phyloP scores from a whole-genome alignment of 306 rosid species.

The Gillenia trifoliata region DNA sequence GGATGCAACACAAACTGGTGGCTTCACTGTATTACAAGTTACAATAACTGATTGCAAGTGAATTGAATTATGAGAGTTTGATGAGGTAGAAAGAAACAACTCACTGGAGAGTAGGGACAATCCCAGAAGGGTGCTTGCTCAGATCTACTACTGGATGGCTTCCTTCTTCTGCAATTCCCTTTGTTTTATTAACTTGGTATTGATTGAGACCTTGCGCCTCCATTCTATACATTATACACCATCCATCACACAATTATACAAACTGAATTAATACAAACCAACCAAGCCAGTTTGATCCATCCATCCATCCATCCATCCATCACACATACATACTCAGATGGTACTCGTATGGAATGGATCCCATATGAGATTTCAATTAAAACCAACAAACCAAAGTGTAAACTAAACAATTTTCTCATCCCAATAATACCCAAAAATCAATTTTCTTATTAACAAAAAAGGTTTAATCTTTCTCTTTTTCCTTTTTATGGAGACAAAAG shows the following conservation, averaged over 20 bases:
- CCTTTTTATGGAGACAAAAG: not conserved
- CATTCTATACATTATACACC: not conserved
- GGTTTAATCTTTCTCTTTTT: not conserved
- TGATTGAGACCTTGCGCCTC: slow-evolving; percentile 1
- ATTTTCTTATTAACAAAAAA: not conserved
- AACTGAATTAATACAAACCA: not conserved
- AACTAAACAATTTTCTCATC: not conserved
- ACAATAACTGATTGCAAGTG: not conserved
- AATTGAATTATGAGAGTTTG: not conserved
- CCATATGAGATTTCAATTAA: not conserved
- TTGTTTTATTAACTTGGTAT: not conserved
- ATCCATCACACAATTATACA: not conserved
- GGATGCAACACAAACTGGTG: not conserved
- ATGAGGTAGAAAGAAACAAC: slow-evolving; percentile 21
- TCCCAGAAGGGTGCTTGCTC: slow-evolving; percentile 89
- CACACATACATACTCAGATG: not conserved
- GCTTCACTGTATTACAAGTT: not conserved
- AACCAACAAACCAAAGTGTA: not conserved
- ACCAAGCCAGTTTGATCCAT: not conserved
- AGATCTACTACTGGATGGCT: slow-evolving; percentile 86
- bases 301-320: too few species aligned
- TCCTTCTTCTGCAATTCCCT: slow-evolving; percentile 85
- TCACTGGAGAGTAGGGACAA: slow-evolving; percentile 95
- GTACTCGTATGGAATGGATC: not conserved
- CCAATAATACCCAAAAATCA: not conserved